A percentile compares a stretch with the other conserved stretches of the same genome.
Conservation (phyloP, 2,329 filamentous ascomycete genomes). For the Didymella keratinophila region DNA sequence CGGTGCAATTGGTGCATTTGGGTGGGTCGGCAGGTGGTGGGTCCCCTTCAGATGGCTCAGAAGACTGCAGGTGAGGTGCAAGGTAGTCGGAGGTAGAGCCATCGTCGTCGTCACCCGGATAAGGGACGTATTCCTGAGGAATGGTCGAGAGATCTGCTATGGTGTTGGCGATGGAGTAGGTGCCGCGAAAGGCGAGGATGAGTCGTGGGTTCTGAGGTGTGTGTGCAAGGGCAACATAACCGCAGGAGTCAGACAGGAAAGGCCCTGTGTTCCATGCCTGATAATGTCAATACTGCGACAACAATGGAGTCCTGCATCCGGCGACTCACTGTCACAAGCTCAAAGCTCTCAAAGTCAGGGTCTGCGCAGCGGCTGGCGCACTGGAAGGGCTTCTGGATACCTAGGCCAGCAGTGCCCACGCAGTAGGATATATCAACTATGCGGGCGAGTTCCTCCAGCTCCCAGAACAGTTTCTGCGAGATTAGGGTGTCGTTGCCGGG, state of each 20-base stretch:
- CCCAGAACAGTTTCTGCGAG: slow-evolving; percentile 72
- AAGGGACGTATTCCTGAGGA: slow-evolving; percentile 90
- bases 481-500: slow-evolving; percentile 54
- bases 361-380: slow-evolving; percentile 87
- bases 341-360: slow-evolving; percentile 79
- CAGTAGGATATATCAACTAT: slow-evolving; percentile 96
- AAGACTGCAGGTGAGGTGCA: slow-evolving; percentile 25
- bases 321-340: slow-evolving; percentile 68
- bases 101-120: slow-evolving; percentile 65
- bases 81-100: slow-evolving; percentile 44
- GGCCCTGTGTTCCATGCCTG: slow-evolving; percentile 89
- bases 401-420: slow-evolving; percentile 83
- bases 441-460: slow-evolving; percentile 86
- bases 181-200: slow-evolving; percentile 89
- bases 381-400: slow-evolving; percentile 81
- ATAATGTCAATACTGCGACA: slow-evolving; percentile 14
- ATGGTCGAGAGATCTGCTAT: slow-evolving; percentile 88
- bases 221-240: slow-evolving; percentile 91
- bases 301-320: slow-evolving; percentile 1
- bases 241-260: slow-evolving; percentile 87
- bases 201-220: slow-evolving; percentile 67
- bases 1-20: slow-evolving; percentile 84
- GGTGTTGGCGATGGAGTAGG: slow-evolving; percentile 91
- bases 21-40: slow-evolving; percentile 50
- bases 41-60: slow-evolving; percentile 21